Evolutionary conservation across 768 basidiomycete species (phyloP), one percentile per base, ranked within the genome.

Genomic region (Suillus sp.): DNA sequence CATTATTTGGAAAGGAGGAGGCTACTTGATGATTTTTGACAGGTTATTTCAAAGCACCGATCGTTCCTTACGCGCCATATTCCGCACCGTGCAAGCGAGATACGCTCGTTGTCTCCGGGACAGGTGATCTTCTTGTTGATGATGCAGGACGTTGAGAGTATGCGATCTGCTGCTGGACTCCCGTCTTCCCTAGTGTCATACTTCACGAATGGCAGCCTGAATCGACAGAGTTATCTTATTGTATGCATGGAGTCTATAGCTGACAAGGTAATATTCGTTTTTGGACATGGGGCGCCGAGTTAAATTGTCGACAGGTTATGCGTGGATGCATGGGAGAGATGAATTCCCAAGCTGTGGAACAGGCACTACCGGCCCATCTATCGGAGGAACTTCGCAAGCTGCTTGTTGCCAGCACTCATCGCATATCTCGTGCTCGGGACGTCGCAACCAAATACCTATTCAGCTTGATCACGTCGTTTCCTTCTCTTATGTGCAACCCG

Each of bases 401-500:
- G 27, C 82, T 98, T 18, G 79, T 93, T 18, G 80, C 82, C 47
- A 90, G 91, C 75, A 93, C 93, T 3, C 93, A 96, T 75, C 86
- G 93, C 34, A 86, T 93, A 63, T 80, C 84, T 37, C 92, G 91
- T 72, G 91, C 90, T 58, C 83, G 96, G 38, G 90, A 91, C 38
- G 81, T 95, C 35, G 92, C 96, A 1, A 83, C 88, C 47, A 89
- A 86, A 75, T 97, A 92, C 71, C 82, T 98, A 32, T 86, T 94
- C 75, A 84, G 88, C 43, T 79, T 99, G 45, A 89, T 99, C 66
- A 90, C 88, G 9, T 93, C 91, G 1, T 98, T 98, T 76, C 95
- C 97, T 2, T 95, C 95, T 16, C 79, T 99, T 57, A 91, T 97
- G 86, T 99, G 96, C 75, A 91, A 96, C 69, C 85, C 89, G 4